These are phyloP conservation scores for Symbiodinium natans DNA, from an alignment of 73 alveolate species.

Conservation along the genomic window DNA sequence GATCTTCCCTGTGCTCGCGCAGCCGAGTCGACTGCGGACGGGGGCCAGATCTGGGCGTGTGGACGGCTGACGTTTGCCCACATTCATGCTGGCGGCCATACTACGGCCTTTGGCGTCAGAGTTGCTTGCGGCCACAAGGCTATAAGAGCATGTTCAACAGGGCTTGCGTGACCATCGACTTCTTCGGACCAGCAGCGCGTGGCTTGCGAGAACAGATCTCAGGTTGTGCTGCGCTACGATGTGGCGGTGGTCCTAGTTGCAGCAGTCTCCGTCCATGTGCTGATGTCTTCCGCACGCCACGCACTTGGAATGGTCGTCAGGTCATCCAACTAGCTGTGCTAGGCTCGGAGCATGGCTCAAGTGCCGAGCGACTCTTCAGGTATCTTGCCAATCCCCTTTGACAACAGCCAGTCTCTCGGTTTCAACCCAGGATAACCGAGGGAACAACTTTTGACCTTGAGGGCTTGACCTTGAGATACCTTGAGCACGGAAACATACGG, in stretches of 20 bases:
- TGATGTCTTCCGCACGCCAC: background rate
- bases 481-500: too few species aligned
- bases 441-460: too few species aligned
- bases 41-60: background rate
- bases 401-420: too few species aligned
- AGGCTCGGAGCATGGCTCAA: too few species aligned
- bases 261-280: background rate
- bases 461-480: too few species aligned
- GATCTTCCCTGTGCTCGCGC: background rate
- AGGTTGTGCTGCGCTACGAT: background rate
- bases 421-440: too few species aligned
- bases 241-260: background rate
- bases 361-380: too few species aligned
- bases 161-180: background rate
- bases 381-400: too few species aligned
- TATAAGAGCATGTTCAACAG: background rate
- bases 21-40: background rate
- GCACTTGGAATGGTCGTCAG: too few species aligned
- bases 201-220: background rate
- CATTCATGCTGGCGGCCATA: background rate
- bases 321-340: too few species aligned
- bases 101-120: slow-evolving; percentile 1
- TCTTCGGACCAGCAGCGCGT: background rate
- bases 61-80: too few species aligned
- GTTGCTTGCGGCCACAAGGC: background rate